phyloP scores from a whole-genome alignment of 495 filamentous ascomycete genomes.

The Xylaria palmicola region DNA sequence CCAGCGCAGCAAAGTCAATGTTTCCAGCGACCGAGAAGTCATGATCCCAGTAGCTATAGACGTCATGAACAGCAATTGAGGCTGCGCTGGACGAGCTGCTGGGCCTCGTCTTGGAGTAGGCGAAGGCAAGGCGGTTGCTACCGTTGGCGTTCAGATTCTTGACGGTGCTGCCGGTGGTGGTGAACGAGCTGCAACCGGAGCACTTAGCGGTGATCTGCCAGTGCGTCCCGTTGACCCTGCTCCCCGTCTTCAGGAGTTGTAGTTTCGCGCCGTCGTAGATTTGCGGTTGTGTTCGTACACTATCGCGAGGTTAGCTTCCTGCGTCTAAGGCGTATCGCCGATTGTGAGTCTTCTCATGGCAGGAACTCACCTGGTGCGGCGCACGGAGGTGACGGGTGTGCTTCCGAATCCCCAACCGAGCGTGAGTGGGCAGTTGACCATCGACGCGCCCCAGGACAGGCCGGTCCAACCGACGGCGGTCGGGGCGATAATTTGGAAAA shows the following conservation, averaged over 20 bases:
- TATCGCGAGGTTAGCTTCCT: constrained; percentile 8
- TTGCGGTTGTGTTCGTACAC: constrained; percentile 32
- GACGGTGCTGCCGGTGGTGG: constrained; percentile 20
- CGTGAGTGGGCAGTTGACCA: constrained; percentile 41
- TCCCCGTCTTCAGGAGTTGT: constrained; percentile 36
- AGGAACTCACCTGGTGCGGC: constrained; percentile 39
- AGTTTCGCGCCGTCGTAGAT: constrained; percentile 30
- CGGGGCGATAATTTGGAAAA: constrained; percentile 45
- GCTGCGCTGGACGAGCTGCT: constrained; percentile 31
- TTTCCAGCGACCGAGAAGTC: constrained; percentile 42
- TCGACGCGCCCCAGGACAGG: constrained; percentile 43
- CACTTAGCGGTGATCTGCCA: constrained; percentile 47
- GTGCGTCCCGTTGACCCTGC: constrained; percentile 42
- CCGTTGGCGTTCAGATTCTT: constrained; percentile 36
- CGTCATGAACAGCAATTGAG: constrained; percentile 38
- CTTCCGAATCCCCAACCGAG: constrained; percentile 35
- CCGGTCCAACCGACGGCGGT: constrained; percentile 44
- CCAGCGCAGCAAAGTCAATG: constrained; percentile 32
- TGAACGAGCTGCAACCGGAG: constrained; percentile 42
- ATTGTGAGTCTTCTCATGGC: neutral
- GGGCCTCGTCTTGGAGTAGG: constrained; percentile 36
- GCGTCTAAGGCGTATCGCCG: too few relatives aligned
- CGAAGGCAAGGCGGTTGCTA: constrained; percentile 44
- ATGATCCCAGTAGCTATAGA: constrained; percentile 44
- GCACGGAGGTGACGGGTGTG: constrained; percentile 30